phyloP scores from a whole-genome alignment of 768 basidiomycete species.

The Russula sp. region DNA sequence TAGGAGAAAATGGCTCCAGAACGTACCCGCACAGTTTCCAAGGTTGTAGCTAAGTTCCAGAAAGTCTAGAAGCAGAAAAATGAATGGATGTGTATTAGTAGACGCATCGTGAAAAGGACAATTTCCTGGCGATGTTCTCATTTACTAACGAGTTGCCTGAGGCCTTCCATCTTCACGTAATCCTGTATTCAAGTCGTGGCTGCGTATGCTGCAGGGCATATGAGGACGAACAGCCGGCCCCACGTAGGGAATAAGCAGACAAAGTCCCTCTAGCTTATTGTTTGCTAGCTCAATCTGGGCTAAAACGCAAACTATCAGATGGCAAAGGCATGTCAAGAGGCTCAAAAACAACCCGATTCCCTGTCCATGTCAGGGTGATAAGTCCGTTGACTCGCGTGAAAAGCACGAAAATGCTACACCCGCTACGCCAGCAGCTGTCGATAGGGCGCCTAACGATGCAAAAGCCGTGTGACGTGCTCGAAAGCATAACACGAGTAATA shows the following conservation, averaged over 20 bases:
- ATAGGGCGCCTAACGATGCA: conserved; percentile 59
- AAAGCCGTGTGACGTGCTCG: conserved; percentile 45
- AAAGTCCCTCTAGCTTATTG: conserved; percentile 10
- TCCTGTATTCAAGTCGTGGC: conserved; percentile 63
- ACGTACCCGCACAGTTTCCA: conserved; percentile 16
- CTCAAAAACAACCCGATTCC: conserved; percentile 59
- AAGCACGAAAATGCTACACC: conserved; percentile 47
- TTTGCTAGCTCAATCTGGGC: conserved; percentile 21
- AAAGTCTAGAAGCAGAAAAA: neutral
- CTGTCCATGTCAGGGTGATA: conserved; percentile 45
- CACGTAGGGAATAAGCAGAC: conserved; percentile 8
- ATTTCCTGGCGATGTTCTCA: conserved; percentile 65
- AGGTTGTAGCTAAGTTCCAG: conserved; percentile 14
- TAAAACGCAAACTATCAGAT: conserved; percentile 39
- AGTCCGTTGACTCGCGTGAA: conserved; percentile 59
- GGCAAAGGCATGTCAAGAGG: conserved; percentile 47
- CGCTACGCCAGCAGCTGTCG: conserved; percentile 37
- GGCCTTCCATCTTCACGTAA: conserved; percentile 57
- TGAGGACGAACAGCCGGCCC: neutral
- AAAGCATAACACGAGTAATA: conserved; percentile 62
- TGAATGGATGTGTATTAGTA: neutral
- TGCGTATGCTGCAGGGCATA: conserved; percentile 49
- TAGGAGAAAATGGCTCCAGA: conserved; percentile 20
- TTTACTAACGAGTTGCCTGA: conserved; percentile 51
- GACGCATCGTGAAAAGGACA: conserved; percentile 37